A percentile compares a stretch with the other conserved stretches of the same genome.
phyloP scores from a whole-genome alignment of 768 basidiomycete genomes.

The Rhodotorula taiwanensis region DNA sequence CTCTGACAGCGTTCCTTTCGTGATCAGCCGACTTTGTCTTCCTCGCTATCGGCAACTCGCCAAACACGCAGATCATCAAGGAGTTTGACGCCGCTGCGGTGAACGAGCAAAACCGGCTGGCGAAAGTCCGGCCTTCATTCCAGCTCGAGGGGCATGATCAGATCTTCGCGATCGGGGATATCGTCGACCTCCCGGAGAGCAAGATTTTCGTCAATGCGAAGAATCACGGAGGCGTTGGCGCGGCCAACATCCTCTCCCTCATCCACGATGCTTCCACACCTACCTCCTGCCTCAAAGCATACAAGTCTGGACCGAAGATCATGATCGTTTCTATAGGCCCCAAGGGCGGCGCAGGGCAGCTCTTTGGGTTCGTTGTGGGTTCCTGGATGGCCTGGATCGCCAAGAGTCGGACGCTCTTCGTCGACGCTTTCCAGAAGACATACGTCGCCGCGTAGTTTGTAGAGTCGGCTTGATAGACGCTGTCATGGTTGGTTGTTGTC shows the following conservation, averaged over 20 bases:
- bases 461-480: too few relatives aligned
- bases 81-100: conserved; percentile 4
- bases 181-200: conserved; percentile 10
- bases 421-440: conserved; percentile 11
- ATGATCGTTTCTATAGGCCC: conserved; percentile 19
- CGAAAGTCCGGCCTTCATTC: conserved; percentile 14
- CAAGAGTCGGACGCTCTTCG: conserved; percentile 5
- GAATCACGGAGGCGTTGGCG: conserved; percentile 10
- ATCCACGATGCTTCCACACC: background rate
- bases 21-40: conserved; percentile 32
- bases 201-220: conserved; percentile 14
- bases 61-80: conserved; percentile 8
- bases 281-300: conserved; percentile 7
- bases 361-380: conserved; percentile 15
- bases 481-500: too few relatives aligned
- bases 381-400: background rate
- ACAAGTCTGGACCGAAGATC: conserved; percentile 6
- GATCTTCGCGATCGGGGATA: conserved; percentile 26
- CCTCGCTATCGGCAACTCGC: conserved; percentile 17
- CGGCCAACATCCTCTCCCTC: conserved; percentile 14
- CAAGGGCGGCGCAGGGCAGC: conserved; percentile 22
- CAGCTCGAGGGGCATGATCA: conserved; percentile 3
- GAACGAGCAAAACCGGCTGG: background rate
- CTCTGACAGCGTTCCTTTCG: background rate
- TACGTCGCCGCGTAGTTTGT: background rate